Conservation (phyloP, 2,329 filamentous ascomycete genomes). For the Venturia carpophila region DNA sequence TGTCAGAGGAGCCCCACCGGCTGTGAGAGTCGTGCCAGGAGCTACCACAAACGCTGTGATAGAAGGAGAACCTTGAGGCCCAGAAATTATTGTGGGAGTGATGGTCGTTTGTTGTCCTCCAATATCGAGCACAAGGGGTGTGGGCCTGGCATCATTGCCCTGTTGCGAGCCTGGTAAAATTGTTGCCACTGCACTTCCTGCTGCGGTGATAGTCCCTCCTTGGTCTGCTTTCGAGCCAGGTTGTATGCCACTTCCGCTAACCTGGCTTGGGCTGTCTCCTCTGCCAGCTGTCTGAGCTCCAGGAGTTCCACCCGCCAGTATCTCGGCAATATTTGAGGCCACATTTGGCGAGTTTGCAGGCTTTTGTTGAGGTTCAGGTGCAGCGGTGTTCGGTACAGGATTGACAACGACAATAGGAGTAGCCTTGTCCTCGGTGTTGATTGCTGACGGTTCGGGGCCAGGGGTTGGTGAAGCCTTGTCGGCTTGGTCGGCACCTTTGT, state of each 20-base stretch:
- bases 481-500: not conserved
- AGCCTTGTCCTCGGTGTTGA: not conserved
- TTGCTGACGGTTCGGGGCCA: not conserved
- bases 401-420: not conserved
- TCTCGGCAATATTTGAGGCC: not conserved
- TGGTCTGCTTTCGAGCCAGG: not conserved
- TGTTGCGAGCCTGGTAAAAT: not conserved
- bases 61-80: not conserved
- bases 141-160: not conserved
- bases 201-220: not conserved
- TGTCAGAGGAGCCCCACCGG: not conserved
- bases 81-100: not conserved
- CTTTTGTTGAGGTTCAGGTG: not conserved
- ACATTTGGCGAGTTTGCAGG: conserved; percentile 7
- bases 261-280: not conserved
- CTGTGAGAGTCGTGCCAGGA: conserved; percentile 7
- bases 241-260: not conserved
- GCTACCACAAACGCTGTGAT: conserved; percentile 14
- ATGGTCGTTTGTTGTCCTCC: conserved; percentile 12
- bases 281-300: not conserved
- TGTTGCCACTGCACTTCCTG: not conserved
- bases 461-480: not conserved
- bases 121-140: conserved; percentile 9
- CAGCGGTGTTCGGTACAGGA: not conserved
- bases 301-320: not conserved